These are phyloP conservation scores for Rosellinia necatrix DNA, from an alignment of 2,329 filamentous ascomycete species.

Conservation along the genomic window DNA sequence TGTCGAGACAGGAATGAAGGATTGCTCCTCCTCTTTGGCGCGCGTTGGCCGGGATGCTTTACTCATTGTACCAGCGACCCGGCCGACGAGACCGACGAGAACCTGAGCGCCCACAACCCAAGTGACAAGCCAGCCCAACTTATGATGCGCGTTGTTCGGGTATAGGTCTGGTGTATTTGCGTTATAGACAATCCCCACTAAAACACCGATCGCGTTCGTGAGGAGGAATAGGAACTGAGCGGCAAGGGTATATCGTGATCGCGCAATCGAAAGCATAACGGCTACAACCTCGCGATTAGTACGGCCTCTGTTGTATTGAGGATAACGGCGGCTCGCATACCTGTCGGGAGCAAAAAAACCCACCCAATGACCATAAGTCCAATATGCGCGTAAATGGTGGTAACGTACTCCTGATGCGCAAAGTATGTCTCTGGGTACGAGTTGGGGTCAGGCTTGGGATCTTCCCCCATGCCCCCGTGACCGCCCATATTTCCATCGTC, in stretches of 20 bases:
- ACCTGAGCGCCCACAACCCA: conserved; percentile 74
- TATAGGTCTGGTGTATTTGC: conserved; percentile 83
- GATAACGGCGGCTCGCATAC: conserved; percentile 46
- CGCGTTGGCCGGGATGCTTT: conserved; percentile 17
- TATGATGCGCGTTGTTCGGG: conserved; percentile 84
- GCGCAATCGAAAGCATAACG: conserved; percentile 83
- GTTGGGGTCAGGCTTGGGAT: conserved; percentile 34
- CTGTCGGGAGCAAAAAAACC: conserved; percentile 70
- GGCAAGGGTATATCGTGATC: conserved; percentile 73
- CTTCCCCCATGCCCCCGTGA: conserved; percentile 34
- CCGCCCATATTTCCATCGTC: conserved; percentile 35
- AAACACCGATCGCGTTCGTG: conserved; percentile 65
- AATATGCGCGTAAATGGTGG: conserved; percentile 61
- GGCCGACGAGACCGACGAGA: conserved; percentile 67
- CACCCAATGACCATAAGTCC: conserved; percentile 70
- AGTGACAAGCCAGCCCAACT: conserved; percentile 82
- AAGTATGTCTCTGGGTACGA: conserved; percentile 47
- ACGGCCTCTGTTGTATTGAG: neutral
- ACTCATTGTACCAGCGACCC: conserved; percentile 55
- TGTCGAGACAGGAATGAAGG: conserved; percentile 67
- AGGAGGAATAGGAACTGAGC: conserved; percentile 71
- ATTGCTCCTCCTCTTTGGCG: conserved; percentile 52
- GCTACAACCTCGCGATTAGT: conserved; percentile 51
- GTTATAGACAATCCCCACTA: conserved; percentile 75
- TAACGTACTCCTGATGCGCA: conserved; percentile 44